These are phyloP conservation scores for Mycena amicta DNA, from an alignment of 768 basidiomycete species.

Conservation along the genomic window DNA sequence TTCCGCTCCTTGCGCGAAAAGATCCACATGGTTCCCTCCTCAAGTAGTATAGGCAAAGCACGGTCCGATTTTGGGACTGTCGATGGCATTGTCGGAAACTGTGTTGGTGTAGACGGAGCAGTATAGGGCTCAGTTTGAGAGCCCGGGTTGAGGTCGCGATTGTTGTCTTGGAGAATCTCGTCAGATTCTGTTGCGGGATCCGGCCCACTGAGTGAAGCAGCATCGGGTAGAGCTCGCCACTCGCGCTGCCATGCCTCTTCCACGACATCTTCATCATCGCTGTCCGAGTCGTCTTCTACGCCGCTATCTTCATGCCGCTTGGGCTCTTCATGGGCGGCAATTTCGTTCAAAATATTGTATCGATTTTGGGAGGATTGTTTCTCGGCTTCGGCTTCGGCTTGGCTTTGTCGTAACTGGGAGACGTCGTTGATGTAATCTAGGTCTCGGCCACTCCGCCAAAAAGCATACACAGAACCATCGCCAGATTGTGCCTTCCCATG, in stretches of 20 bases:
- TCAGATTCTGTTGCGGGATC: too few species aligned
- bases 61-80: conserved; percentile 39
- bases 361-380: conserved; percentile 9
- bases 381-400: not conserved
- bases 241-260: conserved; percentile 34
- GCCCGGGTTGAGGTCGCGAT: not conserved
- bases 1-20: conserved; percentile 55
- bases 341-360: conserved; percentile 6
- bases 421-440: conserved; percentile 47
- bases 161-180: too few species aligned
- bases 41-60: conserved; percentile 39
- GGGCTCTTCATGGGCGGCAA: conserved; percentile 1
- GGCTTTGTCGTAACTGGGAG: conserved; percentile 1
- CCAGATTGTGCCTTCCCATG: conserved; percentile 18
- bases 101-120: not conserved
- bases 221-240: conserved; percentile 1
- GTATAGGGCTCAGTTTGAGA: not conserved
- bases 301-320: not conserved
- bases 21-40: conserved; percentile 48
- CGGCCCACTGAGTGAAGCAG: not conserved
- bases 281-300: conserved; percentile 10
- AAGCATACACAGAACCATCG: conserved; percentile 45
- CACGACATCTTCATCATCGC: conserved; percentile 21
- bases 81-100: not conserved
- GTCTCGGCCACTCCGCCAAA: conserved; percentile 53